Base-by-base conservation (phyloP, 306 rosid genomes). In the Medicago lupulina region DNA sequence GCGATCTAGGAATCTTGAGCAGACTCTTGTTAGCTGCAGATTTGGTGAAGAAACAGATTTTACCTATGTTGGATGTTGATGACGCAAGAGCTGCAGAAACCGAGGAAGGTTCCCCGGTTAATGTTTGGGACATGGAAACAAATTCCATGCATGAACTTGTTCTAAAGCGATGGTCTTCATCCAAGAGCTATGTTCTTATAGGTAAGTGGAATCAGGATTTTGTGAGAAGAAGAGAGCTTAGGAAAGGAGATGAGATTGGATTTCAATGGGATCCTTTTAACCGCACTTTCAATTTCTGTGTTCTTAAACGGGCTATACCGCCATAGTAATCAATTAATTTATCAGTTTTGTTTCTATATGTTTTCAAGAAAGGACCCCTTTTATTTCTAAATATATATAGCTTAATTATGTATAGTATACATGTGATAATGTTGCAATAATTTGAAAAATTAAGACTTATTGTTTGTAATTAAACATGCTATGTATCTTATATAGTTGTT, bases 1-100 rank as follows among this genome's bases (percentile, higher is more conserved):
- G 88, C 31, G 83, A 81, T 74, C 79, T 84, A 8, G 83, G 87
- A 12, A 84, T 67, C 53, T 53, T 73, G 76, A 74, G 88, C 23
- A 65, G 81, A 18, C 83, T 84, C 41, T 53, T 81, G 58, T 1
- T 84, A 57, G 78, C 77, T 15, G 70, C 51, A 4, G 83, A 69
- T 34, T 25, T 77, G 74, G 83, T 78, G 7, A 81, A 51, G 50
- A 63, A 63, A 4, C 83, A 73, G 28, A 69, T 69, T 6, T 25
- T 84, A 31, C 88, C 88, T 2, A 49, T 84, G 78, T 36, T 84
- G 63, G 73, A 71, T 2, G 46, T 8, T 0, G 76, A 77, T 15
- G 10, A 69, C 0, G 77, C 82, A 9, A 38, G 54, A 12, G 75
- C 74, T 1, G 78, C 80, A 0, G 88, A 81, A 36, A 64, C 46